These are phyloP conservation scores for Parietichytrium sp. DNA, from an alignment of 108 stramenopile genomes.

Conservation along the genomic window DNA sequence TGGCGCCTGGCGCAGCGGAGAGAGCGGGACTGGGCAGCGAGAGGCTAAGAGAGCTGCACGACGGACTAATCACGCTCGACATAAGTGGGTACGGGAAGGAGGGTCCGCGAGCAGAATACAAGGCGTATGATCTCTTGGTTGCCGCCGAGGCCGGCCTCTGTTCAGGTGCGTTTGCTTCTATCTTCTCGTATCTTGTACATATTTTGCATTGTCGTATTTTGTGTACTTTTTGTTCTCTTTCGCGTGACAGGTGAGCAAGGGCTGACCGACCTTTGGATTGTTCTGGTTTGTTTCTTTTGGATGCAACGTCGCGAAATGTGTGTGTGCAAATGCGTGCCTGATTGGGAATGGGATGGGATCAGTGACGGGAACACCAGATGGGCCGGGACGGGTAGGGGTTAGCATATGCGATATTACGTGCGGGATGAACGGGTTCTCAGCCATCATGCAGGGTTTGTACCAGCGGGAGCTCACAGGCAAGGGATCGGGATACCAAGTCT, in stretches of 20 bases:
- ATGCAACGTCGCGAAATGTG: too few relatives aligned
- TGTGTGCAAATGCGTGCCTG: too few relatives aligned
- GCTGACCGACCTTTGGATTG: too few relatives aligned
- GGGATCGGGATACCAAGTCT: constrained; percentile 8
- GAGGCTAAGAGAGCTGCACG: neutral
- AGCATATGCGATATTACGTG: constrained; percentile 21
- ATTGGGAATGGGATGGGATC: too few relatives aligned
- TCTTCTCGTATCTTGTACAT: too few relatives aligned
- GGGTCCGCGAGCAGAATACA: constrained; percentile 22
- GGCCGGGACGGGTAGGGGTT: constrained; percentile 23
- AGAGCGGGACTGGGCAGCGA: constrained; percentile 27
- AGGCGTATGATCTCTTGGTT: constrained; percentile 26
- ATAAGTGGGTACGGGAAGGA: constrained; percentile 25
- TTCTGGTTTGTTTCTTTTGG: too few relatives aligned
- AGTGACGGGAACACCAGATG: constrained; percentile 32
- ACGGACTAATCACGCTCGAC: constrained; percentile 25
- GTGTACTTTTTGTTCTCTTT: too few relatives aligned
- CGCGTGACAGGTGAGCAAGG: too few relatives aligned
- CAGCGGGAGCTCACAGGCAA: neutral
- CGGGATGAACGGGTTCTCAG: constrained; percentile 20
- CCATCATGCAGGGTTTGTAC: neutral
- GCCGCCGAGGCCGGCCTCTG: constrained; percentile 33
- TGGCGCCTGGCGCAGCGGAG: constrained; percentile 29
- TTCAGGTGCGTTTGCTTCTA: neutral
- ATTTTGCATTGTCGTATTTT: too few relatives aligned